Conservation (phyloP, 2,329 filamentous ascomycete genomes). For the Fusarium miscanthi region DNA sequence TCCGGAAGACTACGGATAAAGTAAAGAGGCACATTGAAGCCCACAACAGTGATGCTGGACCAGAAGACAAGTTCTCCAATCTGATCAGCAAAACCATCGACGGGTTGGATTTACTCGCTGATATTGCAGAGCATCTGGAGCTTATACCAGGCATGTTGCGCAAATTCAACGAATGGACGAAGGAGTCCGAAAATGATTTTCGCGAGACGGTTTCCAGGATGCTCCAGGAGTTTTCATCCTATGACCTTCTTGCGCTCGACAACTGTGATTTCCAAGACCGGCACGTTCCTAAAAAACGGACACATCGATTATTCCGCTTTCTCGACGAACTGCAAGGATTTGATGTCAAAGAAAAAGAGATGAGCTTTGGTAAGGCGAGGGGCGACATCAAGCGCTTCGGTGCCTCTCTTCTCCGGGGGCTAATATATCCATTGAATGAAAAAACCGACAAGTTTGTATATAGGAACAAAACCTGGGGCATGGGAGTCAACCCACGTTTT, state of each 20-base stretch:
- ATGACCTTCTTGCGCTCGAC: slow-evolving; percentile 35
- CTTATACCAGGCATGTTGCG: not conserved
- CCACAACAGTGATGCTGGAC: slow-evolving; percentile 19
- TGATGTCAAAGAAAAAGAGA: not conserved
- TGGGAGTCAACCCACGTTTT: not conserved
- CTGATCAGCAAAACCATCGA: slow-evolving; percentile 40
- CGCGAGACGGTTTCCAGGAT: not conserved
- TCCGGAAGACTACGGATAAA: slow-evolving; percentile 33
- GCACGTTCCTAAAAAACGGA: slow-evolving; percentile 23
- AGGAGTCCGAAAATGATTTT: not conserved
- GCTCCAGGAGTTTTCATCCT: not conserved
- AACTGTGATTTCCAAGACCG: slow-evolving; percentile 20
- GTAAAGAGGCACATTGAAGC: slow-evolving; percentile 35
- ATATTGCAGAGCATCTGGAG: slow-evolving; percentile 38
- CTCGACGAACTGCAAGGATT: slow-evolving; percentile 40
- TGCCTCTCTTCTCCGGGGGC: slow-evolving; percentile 29
- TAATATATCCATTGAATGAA: slow-evolving; percentile 29
- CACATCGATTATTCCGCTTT: slow-evolving; percentile 25
- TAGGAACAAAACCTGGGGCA: not conserved
- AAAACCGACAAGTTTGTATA: not conserved
- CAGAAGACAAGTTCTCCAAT: slow-evolving; percentile 19
- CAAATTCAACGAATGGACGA: not conserved
- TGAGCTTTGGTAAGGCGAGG: slow-evolving; percentile 26
- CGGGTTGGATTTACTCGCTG: slow-evolving; percentile 34
- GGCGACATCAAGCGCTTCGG: slow-evolving; percentile 43